phyloP scores from a whole-genome alignment of 441 rosid genomes.

The Dalechampia spathulata region DNA sequence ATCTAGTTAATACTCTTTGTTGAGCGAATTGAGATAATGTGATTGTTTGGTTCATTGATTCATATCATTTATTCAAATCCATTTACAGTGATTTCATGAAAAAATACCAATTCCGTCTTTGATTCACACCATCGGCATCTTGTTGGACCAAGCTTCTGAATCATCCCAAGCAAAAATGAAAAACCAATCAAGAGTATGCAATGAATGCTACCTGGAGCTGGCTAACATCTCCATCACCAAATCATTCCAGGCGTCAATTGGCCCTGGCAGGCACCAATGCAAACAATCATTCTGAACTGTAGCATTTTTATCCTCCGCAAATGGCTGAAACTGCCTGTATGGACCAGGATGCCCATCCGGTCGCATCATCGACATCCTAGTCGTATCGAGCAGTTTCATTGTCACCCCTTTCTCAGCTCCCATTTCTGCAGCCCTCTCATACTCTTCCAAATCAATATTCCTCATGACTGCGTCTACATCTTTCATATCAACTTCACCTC shows the following conservation, averaged over 20 bases:
- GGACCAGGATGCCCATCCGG: slow-evolving; percentile 94
- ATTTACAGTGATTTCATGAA: too few relatives aligned
- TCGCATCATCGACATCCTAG: slow-evolving; percentile 44
- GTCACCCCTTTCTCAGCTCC: slow-evolving; percentile 26
- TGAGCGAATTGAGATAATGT: too few relatives aligned
- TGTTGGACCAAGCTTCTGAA: not conserved
- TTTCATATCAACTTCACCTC: slow-evolving; percentile 45
- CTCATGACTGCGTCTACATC: slow-evolving; percentile 39
- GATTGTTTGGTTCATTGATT: too few relatives aligned
- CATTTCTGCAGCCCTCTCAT: slow-evolving; percentile 27
- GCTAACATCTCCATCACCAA: slow-evolving; percentile 64
- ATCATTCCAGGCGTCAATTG: slow-evolving; percentile 80
- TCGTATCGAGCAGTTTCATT: slow-evolving; percentile 64
- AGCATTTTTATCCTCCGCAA: slow-evolving; percentile 47
- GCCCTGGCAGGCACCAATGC: slow-evolving; percentile 98
- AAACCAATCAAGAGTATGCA: not conserved
- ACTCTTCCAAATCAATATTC: slow-evolving; percentile 46
- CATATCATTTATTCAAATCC: too few relatives aligned
- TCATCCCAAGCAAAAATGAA: not conserved
- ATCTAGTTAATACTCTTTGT: too few relatives aligned
- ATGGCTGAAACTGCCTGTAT: slow-evolving; percentile 55
- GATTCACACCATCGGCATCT: too few relatives aligned
- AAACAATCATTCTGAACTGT: slow-evolving; percentile 77
- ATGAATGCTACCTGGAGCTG: slow-evolving; percentile 24
- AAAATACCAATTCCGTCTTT: too few relatives aligned